Base-by-base conservation (phyloP, 352 stramenopile genomes). In the Phytophthora melonis region DNA sequence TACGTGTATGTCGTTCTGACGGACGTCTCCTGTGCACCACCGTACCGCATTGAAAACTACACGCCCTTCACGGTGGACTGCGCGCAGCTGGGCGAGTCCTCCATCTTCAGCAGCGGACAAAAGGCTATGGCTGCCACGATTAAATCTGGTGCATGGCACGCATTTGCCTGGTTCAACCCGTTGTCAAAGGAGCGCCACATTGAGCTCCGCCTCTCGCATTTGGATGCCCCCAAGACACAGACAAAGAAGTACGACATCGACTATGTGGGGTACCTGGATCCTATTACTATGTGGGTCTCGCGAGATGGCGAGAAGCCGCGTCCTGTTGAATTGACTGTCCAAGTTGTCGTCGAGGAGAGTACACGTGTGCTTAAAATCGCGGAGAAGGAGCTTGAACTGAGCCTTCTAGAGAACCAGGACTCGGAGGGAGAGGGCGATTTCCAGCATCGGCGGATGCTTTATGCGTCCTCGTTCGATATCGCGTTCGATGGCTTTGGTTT, bases 31-130 rank as follows among this genome's bases (percentile, higher is more conserved):
- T 88, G 83, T 23, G 82, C 87, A 18, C 90, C 90, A 8, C 90
- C 90, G 18, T 97, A 95, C 71, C 87, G 90, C 8, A 91, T 97
- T 53, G 90, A 97, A 75, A 97, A 97, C 71, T 97, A 89, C 67
- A 95, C 90, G n/a, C 88, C 87, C 52, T 95, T 90, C 61, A 89
- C 71, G 39, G 82, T 94, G n/a, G 84, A 93, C 21, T 93, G 80
- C 59, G 84, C 82, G 19, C 88, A 95, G 49, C 66, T 95, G 64
- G 83, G 82, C 4, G 82, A 89, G 36, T 91, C 84, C 1, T 89
- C 82, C 6, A 79, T 95, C 23, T 94, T 95, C 73, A 89, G 79
- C 30, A 57, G 66, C 8, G 83, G 82, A 0, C 83, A 87, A 25
- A 91, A 88, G 25, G 83, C 89, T 55, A 83, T 77, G 27, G 66